Base-by-base conservation (phyloP, 768 basidiomycete species). In the Lactifluus volemus region DNA sequence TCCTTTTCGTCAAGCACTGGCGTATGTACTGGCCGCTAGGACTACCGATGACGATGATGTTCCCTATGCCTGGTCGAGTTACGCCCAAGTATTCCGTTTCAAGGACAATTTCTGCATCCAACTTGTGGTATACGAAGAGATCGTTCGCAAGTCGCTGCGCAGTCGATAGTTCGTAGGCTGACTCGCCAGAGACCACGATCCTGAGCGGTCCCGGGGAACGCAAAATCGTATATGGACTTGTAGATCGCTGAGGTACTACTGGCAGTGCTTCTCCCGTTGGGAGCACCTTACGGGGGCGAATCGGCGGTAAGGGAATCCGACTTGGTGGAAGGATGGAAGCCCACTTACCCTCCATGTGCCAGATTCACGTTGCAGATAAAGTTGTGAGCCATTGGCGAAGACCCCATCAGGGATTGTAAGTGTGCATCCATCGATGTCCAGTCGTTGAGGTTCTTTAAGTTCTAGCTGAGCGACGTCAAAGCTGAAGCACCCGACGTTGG, bases 91-190 rank as follows among this genome's bases (percentile, higher is more conserved):
- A 29, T 63, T 79, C 77, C 3, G 69, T 58, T 63, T 78, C 79
- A 38, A 69, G 64, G 53, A 84, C 65, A 48, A 95, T 83, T 51
- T 83, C 79, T 0, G 81, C 70, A 63, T 92, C 90, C 21, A 94
- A 70, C 60, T 81, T 78, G 68, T 90, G 86, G 71, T 86, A 91
- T 0, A 82, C 67, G 36, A 81, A 73, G 17, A 93, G 73, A 62
- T 83, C 80, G 68, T 91, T 83, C 2, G 86, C 83, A 25, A 94
- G 73, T 12, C 92, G 78, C 11, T 79, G 69, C 2, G 88, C 91
- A 3, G 84, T 71, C 0, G 81, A 81, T 9, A 81, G 67, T 34
- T 79, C 77, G n/a, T 69, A 67, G 8, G 19, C 38, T 5, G 61
- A 25, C 15, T 63, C 67, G 4, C 67, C 62, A 10, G 77, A 77